phyloP scores from a whole-genome alignment of 495 filamentous ascomycete species.

The Aspergillus heteromorphus region DNA sequence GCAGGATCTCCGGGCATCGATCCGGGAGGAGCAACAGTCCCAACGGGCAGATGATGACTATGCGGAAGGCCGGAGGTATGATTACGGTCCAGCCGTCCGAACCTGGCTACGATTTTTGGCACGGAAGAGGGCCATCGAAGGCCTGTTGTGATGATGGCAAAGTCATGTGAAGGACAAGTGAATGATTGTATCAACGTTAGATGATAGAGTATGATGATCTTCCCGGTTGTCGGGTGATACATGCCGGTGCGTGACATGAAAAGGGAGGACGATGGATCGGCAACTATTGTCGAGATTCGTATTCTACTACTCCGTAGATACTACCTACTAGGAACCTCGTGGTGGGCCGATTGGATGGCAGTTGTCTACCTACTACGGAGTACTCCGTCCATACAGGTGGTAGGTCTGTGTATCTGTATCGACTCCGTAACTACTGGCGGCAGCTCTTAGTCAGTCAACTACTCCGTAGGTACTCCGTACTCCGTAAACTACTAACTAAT shows the following conservation, averaged over 20 bases:
- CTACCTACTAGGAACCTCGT: slow-evolving; percentile 24
- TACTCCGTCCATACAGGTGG: too few species aligned
- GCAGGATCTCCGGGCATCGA: slow-evolving; percentile 28
- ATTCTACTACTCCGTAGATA: too few species aligned
- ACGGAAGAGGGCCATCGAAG: slow-evolving; percentile 32
- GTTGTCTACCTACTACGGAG: background rate
- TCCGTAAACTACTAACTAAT: too few species aligned
- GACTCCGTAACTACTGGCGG: background rate
- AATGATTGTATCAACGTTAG: too few species aligned
- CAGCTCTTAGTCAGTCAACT: background rate
- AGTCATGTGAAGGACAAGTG: too few species aligned
- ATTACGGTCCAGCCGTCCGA: slow-evolving; percentile 44
- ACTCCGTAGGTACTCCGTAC: too few species aligned
- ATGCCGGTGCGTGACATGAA: too few species aligned
- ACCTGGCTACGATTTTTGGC: slow-evolving; percentile 41
- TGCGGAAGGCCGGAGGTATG: slow-evolving; percentile 41
- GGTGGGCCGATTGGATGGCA: slow-evolving; percentile 26
- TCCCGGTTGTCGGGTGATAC: too few species aligned
- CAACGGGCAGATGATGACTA: slow-evolving; percentile 39
- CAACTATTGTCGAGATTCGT: too few species aligned
- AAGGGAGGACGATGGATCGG: too few species aligned
- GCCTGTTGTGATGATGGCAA: slow-evolving; percentile 4
- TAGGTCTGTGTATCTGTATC: too few species aligned
- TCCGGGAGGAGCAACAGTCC: slow-evolving; percentile 40
- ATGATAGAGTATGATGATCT: too few species aligned